A percentile compares a stretch with the other conserved stretches of the same genome.
phyloP scores from a whole-genome alignment of 2,329 filamentous ascomycete species.

The Aschersonia sp. region DNA sequence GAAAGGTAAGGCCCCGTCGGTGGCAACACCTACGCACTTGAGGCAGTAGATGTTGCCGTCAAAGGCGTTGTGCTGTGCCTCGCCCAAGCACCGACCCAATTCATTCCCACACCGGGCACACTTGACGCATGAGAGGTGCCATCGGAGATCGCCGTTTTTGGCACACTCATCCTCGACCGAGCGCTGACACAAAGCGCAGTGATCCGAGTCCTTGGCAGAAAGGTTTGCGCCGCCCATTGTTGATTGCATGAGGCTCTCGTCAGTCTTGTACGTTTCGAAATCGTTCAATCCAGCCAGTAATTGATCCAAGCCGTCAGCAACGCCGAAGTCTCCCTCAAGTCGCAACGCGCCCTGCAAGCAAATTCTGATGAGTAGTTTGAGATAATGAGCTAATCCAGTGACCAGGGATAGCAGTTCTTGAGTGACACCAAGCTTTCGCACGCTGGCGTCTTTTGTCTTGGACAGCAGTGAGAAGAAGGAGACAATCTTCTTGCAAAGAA shows the following conservation, averaged over 20 bases:
- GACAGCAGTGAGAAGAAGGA: conserved; percentile 92
- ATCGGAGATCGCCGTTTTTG: conserved; percentile 58
- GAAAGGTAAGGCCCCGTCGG: conserved; percentile 42
- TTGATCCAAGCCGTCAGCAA: conserved; percentile 59
- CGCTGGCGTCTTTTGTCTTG: conserved; percentile 85
- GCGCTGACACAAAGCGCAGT: conserved; percentile 67
- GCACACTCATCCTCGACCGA: conserved; percentile 93
- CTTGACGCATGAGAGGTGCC: conserved; percentile 71
- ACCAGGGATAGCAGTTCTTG: conserved; percentile 97
- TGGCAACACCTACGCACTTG: conserved; percentile 44
- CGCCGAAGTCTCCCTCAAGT: conserved; percentile 70
- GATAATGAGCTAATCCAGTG: conserved; percentile 89
- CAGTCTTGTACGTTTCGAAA: conserved; percentile 62
- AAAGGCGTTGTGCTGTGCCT: conserved; percentile 55
- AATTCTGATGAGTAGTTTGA: conserved; percentile 94
- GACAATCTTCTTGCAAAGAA: conserved; percentile 99
- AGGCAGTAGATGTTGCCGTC: conserved; percentile 60
- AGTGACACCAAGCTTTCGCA: conserved; percentile 84
- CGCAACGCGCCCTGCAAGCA: conserved; percentile 88
- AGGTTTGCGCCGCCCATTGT: conserved; percentile 51
- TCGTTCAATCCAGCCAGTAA: conserved; percentile 77
- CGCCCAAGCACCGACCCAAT: conserved; percentile 50
- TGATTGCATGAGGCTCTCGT: conserved; percentile 54
- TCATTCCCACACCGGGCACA: conserved; percentile 55
- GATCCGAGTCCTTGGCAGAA: conserved; percentile 66